These are phyloP conservation scores for Globisporangium viniferum DNA, from an alignment of 352 stramenopile genomes.

Conservation along the genomic window DNA sequence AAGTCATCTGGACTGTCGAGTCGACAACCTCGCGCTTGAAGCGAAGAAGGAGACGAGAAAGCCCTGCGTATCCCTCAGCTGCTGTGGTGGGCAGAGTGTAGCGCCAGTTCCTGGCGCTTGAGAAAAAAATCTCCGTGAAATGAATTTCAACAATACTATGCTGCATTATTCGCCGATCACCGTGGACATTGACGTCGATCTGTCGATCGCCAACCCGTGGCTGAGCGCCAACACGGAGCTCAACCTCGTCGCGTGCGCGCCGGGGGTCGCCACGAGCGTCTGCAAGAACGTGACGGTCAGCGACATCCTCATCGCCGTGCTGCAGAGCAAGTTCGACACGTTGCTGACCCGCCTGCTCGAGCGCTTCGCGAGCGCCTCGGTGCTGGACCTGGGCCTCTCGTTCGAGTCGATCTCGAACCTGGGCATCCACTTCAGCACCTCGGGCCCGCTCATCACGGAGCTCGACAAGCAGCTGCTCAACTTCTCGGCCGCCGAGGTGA, in stretches of 20 bases:
- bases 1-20: no score
- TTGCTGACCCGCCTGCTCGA: constrained; percentile 1
- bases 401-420: constrained; percentile 13
- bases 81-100: no score
- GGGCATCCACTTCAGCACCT: constrained; percentile 10
- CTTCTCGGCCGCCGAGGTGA: constrained; percentile 5
- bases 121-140: no score
- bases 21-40: no score
- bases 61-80: no score
- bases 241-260: constrained; percentile 1
- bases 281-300: constrained; percentile 15
- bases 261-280: not conserved
- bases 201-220: constrained; percentile 8
- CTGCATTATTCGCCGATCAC: not conserved
- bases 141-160: no score
- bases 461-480: constrained; percentile 10
- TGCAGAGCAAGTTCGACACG: constrained; percentile 8
- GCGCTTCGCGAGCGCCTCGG: constrained; percentile 4
- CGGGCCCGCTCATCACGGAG: constrained; percentile 10
- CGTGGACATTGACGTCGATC: constrained; percentile 8
- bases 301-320: constrained; percentile 10
- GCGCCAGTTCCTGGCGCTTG: no score
- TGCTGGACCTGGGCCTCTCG: constrained; percentile 5
- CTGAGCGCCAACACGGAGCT: constrained; percentile 3
- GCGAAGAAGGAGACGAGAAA: no score